Evolutionary conservation across 768 basidiomycete genomes (phyloP), one percentile per base, ranked within the genome.

Genomic region (Mycena vulgaris): DNA sequence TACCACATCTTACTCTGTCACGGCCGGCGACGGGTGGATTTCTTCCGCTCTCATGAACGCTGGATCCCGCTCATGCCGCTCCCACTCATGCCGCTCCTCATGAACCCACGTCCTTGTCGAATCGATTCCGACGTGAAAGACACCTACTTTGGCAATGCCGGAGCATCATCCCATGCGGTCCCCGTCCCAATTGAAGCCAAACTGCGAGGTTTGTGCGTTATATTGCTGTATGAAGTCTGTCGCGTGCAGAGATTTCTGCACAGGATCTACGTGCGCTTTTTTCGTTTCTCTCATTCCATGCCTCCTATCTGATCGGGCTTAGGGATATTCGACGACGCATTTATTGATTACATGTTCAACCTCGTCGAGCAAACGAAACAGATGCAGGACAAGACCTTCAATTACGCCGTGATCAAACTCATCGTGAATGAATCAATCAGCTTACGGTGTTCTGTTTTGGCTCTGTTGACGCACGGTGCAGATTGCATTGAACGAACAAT

Each of bases 401-500:
- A 98, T 76, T 99, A 98, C 78, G 92, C 94, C 1, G 92, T 98
- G 40, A 97, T 99, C 79, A 97, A 97, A 78, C 86, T 98, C 37
- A 91, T 99, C 70, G 97, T 97, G 75, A 78, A 93, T 80, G 21
- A n/a, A n/a, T n/a, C n/a, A n/a, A n/a, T n/a, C n/a, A n/a, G n/a
- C n/a, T n/a, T n/a, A n/a, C n/a, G n/a, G n/a, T n/a, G n/a, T n/a
- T n/a, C n/a, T n/a, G n/a, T n/a, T n/a, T n/a, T n/a, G n/a, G n/a
- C n/a, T n/a, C n/a, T 59, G 14, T 56, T 68, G 9, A 11, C 30
- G 31, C 57, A n/a, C 71, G 19, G 13, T 45, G 1, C 75, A 97
- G 95, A 92, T 96, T 35, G 92, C 96, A 0, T 85, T 99, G 33
- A 99, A 98, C 76, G 97, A 99, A 78, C 97, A 99, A 80, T 99